These are phyloP conservation scores for Oryza nivara DNA, from an alignment of 176 grass and related monocot genomes.

Conservation along the genomic window DNA sequence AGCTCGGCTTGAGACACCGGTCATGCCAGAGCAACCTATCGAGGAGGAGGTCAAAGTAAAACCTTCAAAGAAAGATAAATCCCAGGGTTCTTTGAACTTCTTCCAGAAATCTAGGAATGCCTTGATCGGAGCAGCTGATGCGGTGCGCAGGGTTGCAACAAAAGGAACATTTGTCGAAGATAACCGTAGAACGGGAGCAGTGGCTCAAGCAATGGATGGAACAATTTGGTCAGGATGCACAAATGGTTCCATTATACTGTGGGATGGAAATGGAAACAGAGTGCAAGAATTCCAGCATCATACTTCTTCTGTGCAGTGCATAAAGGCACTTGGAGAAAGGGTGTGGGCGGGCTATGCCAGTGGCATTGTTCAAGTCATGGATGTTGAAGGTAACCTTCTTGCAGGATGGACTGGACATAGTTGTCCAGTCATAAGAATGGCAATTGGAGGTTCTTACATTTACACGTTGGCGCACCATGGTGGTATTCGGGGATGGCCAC, in stretches of 20 bases:
- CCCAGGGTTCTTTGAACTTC: slow-evolving; percentile 83
- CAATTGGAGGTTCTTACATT: slow-evolving; percentile 70
- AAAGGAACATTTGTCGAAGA: slow-evolving; percentile 92
- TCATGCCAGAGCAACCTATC: slow-evolving; percentile 66
- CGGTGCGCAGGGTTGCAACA: slow-evolving; percentile 80
- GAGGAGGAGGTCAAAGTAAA: slow-evolving; percentile 91
- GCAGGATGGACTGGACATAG: slow-evolving; percentile 89
- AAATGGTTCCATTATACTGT: slow-evolving; percentile 81
- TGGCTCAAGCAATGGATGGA: slow-evolving; percentile 72
- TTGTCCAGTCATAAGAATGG: slow-evolving; percentile 87
- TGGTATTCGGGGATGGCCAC: slow-evolving; percentile 85
- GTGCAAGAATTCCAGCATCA: slow-evolving; percentile 83
- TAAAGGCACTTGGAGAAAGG: slow-evolving; percentile 79
- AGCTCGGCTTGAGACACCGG: slow-evolving; percentile 51
- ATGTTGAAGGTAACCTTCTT: slow-evolving; percentile 78
- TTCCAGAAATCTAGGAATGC: slow-evolving; percentile 95
- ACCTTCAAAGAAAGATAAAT: slow-evolving; percentile 87
- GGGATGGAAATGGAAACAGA: slow-evolving; percentile 79
- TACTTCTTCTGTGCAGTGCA: slow-evolving; percentile 82
- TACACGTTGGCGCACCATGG: slow-evolving; percentile 92
- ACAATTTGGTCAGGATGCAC: slow-evolving; percentile 92
- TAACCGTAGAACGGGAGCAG: slow-evolving; percentile 73
- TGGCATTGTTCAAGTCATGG: slow-evolving; percentile 76
- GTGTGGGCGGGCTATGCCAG: slow-evolving; percentile 94
- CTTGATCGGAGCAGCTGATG: slow-evolving; percentile 89